Percentiles rank a stretch among this genome's conserved stretches.
Evolutionary conservation across 2,329 filamentous ascomycete species (phyloP).

Genomic region (Ophiostoma triangulosporum): DNA sequence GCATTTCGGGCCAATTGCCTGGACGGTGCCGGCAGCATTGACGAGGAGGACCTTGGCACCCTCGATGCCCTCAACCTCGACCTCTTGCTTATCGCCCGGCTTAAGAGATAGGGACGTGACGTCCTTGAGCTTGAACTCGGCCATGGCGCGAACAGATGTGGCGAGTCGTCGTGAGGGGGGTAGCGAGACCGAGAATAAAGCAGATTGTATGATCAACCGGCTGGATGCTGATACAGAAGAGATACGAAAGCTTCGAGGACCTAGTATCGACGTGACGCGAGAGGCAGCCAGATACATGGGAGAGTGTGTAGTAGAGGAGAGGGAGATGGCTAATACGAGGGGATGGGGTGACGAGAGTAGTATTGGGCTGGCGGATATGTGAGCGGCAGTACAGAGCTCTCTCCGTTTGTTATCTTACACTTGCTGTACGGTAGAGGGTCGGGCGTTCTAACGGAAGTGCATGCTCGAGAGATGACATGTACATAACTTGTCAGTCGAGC

Average conservation of each 20-base stretch:
- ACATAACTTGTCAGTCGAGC: not conserved
- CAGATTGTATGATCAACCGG: not conserved
- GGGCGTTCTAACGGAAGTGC: not conserved
- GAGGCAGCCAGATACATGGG: slow-evolving; percentile 12
- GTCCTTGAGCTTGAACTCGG: slow-evolving; percentile 59
- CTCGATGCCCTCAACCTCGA: slow-evolving; percentile 79
- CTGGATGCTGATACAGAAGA: slow-evolving; percentile 7
- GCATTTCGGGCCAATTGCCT: slow-evolving; percentile 74
- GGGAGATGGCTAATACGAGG: not conserved
- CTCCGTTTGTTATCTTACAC: not conserved
- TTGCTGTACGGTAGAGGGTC: not conserved
- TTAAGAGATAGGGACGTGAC: slow-evolving; percentile 61
- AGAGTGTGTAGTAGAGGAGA: slow-evolving; percentile 4
- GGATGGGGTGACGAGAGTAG: not conserved
- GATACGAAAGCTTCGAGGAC: not conserved
- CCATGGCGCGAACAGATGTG: slow-evolving; percentile 28
- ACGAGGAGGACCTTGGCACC: slow-evolving; percentile 75
- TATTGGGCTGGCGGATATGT: not conserved
- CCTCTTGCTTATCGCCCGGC: slow-evolving; percentile 74
- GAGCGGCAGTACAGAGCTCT: not conserved
- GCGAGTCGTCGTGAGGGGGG: not conserved
- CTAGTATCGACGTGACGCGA: not conserved
- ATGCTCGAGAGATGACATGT: too few species aligned
- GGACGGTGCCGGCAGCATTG: slow-evolving; percentile 61
- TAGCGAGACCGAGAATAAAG: too few species aligned